Conservation (phyloP, 1,284 basidiomycete genomes). For the Mixia osmundae region DNA sequence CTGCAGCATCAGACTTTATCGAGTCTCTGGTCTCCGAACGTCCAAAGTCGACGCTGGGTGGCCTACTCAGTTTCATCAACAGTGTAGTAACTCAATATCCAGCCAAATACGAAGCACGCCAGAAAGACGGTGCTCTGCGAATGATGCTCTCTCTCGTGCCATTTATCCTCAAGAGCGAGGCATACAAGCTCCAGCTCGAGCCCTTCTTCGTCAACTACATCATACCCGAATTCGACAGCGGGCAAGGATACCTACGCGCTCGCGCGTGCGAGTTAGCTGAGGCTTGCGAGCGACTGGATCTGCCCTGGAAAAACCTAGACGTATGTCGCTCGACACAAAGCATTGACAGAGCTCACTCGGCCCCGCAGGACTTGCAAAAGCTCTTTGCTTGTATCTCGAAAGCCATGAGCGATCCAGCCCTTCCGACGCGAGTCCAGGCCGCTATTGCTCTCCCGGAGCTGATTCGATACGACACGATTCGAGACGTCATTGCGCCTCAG, state of each 20-base stretch:
- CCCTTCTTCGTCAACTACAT: slow-evolving; percentile 47
- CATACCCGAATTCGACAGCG: slow-evolving; percentile 38
- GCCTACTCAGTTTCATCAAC: slow-evolving; percentile 51
- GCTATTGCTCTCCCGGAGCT: slow-evolving; percentile 57
- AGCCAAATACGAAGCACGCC: slow-evolving; percentile 24
- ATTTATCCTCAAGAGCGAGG: slow-evolving; percentile 14
- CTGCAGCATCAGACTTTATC: slow-evolving; percentile 52
- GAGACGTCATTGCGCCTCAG: slow-evolving; percentile 44
- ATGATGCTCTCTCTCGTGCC: slow-evolving; percentile 42
- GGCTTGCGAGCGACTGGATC: slow-evolving; percentile 39
- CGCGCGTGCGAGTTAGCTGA: slow-evolving; percentile 56
- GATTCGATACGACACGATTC: slow-evolving; percentile 39
- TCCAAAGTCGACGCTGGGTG: slow-evolving; percentile 50
- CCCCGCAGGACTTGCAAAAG: slow-evolving; percentile 1
- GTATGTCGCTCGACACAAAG: slow-evolving; percentile 4
- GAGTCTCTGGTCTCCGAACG: slow-evolving; percentile 47
- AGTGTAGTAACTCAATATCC: slow-evolving; percentile 33
- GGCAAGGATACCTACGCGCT: slow-evolving; percentile 45
- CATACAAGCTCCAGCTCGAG: slow-evolving; percentile 33
- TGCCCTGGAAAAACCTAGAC: slow-evolving; percentile 33
- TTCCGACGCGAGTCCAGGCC: slow-evolving; percentile 66
- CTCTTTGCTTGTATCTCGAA: slow-evolving; percentile 15
- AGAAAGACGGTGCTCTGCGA: slow-evolving; percentile 58
- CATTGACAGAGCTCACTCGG: slow-evolving; percentile 4
- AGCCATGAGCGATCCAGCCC: slow-evolving; percentile 44